Conservation (phyloP, 2,329 filamentous ascomycete species). For the Trichoderma sp. region DNA sequence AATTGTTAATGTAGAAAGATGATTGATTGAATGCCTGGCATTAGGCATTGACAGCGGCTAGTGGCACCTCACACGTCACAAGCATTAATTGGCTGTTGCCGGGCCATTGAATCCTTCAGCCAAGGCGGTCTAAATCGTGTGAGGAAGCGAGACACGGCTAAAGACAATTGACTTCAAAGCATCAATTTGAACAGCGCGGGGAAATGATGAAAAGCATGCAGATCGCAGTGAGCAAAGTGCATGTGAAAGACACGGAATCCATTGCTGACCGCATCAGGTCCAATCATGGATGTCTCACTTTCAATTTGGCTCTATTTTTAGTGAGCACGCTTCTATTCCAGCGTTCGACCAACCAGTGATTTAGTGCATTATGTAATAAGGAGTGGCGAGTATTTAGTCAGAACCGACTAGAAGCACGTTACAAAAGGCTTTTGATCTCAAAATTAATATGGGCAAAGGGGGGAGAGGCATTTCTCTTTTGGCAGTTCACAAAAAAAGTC, state of each 20-base stretch:
- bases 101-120: conserved; percentile 5
- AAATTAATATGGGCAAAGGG: not conserved
- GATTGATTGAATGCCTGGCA: not conserved
- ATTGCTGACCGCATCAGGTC: not conserved
- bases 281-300: not conserved
- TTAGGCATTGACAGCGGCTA: not conserved
- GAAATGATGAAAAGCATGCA: not conserved
- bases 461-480: not conserved
- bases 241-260: not conserved
- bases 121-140: not conserved
- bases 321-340: not conserved
- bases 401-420: not conserved
- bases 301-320: not conserved
- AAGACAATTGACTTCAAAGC: not conserved
- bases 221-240: not conserved
- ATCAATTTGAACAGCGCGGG: not conserved
- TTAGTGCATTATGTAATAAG: not conserved
- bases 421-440: not conserved
- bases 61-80: not conserved
- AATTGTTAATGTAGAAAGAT: not conserved
- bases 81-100: not conserved
- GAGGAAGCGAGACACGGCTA: not conserved
- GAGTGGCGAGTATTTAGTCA: not conserved
- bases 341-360: not conserved
- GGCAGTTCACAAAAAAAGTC: not conserved